phyloP scores from a whole-genome alignment of 257 asterid genomes.

The Vinca minor region DNA sequence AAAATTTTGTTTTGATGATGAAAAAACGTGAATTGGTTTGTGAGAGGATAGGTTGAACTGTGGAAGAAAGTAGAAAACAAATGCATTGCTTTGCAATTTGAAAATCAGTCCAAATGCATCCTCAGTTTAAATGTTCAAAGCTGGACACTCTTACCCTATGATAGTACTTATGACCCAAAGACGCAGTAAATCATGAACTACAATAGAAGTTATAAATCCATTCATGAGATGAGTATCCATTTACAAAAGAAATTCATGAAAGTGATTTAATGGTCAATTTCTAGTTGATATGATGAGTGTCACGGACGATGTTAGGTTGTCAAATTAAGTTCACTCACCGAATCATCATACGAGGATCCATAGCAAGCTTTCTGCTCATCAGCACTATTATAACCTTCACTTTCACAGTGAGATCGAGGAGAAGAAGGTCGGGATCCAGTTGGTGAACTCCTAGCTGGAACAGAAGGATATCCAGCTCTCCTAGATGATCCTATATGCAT shows the following conservation, averaged over 20 bases:
- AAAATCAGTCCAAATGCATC: too few relatives aligned
- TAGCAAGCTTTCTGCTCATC: constrained; percentile 76
- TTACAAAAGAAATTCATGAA: not conserved
- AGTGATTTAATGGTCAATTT: not conserved
- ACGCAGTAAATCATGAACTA: not conserved
- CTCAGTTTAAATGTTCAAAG: not conserved
- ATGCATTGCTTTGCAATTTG: too few relatives aligned
- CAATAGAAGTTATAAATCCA: not conserved
- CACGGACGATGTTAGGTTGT: not conserved
- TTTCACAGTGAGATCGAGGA: constrained; percentile 85
- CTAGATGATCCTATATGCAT: constrained; percentile 55
- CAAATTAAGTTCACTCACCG: constrained; percentile 47
- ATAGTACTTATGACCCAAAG: not conserved
- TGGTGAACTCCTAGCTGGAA: constrained; percentile 70
- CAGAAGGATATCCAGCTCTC: constrained; percentile 62
- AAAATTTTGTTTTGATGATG: too few relatives aligned
- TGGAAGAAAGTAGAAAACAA: too few relatives aligned
- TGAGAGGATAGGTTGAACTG: too few relatives aligned
- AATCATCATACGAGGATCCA: constrained; percentile 73
- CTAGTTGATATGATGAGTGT: not conserved
- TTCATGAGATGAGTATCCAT: not conserved
- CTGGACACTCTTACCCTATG: not conserved
- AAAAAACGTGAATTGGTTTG: too few relatives aligned
- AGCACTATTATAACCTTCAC: constrained; percentile 94
- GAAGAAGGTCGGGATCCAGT: constrained; percentile 91